phyloP scores from a whole-genome alignment of 306 rosid species.

The Dryas octopetala region DNA sequence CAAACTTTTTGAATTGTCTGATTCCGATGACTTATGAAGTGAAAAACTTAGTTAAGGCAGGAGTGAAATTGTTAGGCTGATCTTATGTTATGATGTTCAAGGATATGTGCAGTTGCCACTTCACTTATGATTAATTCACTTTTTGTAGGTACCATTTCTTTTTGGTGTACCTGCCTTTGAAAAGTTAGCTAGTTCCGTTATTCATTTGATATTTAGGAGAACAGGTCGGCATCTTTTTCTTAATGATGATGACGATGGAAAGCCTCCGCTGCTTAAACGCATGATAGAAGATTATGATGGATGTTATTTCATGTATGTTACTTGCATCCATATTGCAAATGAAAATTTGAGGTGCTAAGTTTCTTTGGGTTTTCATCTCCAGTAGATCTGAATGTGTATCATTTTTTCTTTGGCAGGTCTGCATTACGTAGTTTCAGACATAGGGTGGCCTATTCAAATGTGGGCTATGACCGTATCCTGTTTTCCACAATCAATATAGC shows the following conservation, averaged over 20 bases:
- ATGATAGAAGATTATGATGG: conserved; percentile 71
- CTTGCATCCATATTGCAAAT: conserved; percentile 16
- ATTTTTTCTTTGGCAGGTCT: conserved; percentile 61
- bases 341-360: background rate
- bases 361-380: conserved; percentile 18
- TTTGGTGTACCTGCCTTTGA: conserved; percentile 86
- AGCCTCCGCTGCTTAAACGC: conserved; percentile 87
- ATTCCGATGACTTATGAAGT: background rate
- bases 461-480: conserved; percentile 88
- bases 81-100: conserved; percentile 3
- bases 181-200: conserved; percentile 68
- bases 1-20: no score
- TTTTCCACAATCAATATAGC: conserved; percentile 2
- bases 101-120: background rate
- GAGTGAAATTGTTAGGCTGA: background rate
- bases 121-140: background rate
- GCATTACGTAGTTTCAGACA: conserved; percentile 76
- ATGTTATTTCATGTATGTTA: conserved; percentile 74
- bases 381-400: background rate
- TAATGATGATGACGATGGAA: conserved; percentile 74
- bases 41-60: background rate
- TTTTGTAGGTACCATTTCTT: conserved; percentile 90
- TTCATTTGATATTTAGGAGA: conserved; percentile 92
- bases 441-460: conserved; percentile 82
- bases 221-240: conserved; percentile 97